Percentiles rank a stretch among this genome's conserved stretches.
Evolutionary conservation across 208 protist species (phyloP).

Genomic region (Leishmania braziliensis): DNA sequence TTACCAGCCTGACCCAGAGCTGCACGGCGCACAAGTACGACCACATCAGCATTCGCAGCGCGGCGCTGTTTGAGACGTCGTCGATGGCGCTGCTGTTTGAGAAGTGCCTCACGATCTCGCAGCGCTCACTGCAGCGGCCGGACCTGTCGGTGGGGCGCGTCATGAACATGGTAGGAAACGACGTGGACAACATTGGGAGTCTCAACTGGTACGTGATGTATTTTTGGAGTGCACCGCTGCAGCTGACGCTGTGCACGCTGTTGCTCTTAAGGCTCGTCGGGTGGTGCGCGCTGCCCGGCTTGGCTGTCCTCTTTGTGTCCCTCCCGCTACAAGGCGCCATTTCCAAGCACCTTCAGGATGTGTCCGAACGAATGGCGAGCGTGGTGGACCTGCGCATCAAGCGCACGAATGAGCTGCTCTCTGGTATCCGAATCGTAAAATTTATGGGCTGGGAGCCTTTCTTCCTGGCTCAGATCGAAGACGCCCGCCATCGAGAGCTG

Average conservation of each 20-base stretch:
- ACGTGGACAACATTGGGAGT: constrained; percentile 46
- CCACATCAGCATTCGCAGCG: constrained; percentile 49
- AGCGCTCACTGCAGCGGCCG: constrained; percentile 44
- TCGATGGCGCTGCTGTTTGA: constrained; percentile 71
- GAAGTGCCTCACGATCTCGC: constrained; percentile 65
- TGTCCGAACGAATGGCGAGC: constrained; percentile 34
- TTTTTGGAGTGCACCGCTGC: constrained; percentile 65
- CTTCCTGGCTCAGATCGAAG: constrained; percentile 51
- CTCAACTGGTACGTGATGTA: constrained; percentile 76
- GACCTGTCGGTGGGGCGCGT: constrained; percentile 73
- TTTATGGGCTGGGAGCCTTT: constrained; percentile 87
- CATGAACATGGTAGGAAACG: constrained; percentile 73
- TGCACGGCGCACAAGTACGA: constrained; percentile 64
- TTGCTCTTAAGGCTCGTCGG: constrained; percentile 59
- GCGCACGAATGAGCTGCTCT: constrained; percentile 86
- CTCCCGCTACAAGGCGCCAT: constrained; percentile 66
- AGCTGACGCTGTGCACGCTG: constrained; percentile 58
- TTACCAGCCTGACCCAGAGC: constrained; percentile 37
- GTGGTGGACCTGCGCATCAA: constrained; percentile 85
- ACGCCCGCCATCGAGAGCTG: constrained; percentile 60
- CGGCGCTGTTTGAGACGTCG: constrained; percentile 57
- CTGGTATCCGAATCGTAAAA: constrained; percentile 92
- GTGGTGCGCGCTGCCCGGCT: constrained; percentile 55
- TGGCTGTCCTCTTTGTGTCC: constrained; percentile 58
- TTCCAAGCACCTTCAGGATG: constrained; percentile 37